Evolutionary conservation across 139 green algal genomes (phyloP).

Genomic region (Pleodorina starrii): DNA sequence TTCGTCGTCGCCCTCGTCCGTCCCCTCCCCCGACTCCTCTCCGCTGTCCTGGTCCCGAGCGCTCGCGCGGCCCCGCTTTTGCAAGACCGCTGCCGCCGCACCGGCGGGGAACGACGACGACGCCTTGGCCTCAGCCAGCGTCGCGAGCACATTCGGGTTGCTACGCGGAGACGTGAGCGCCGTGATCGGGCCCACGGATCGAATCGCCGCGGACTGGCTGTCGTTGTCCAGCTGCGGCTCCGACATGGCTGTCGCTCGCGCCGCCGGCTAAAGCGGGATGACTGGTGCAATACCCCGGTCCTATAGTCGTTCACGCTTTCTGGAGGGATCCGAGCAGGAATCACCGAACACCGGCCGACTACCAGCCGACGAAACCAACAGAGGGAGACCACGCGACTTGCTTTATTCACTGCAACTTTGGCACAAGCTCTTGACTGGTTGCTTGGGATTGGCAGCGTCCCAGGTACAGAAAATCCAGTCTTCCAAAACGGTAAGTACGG

Average conservation of each 20-base stretch:
- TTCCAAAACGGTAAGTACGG: too few relatives aligned
- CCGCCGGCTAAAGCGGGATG: not conserved
- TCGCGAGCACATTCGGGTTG: not conserved
- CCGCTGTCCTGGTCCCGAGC: not conserved
- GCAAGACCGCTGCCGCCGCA: not conserved
- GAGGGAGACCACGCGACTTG: too few relatives aligned
- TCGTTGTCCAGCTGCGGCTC: not conserved
- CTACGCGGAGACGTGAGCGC: not conserved
- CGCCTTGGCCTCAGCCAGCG: constrained; percentile 1
- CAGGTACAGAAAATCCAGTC: too few relatives aligned
- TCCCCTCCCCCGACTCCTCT: not conserved
- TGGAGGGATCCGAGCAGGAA: not conserved
- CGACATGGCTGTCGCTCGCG: not conserved
- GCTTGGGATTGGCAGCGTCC: too few relatives aligned
- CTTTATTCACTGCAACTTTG: too few relatives aligned
- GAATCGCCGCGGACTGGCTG: not conserved
- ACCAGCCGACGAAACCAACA: too few relatives aligned
- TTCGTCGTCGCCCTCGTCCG: constrained; percentile 5
- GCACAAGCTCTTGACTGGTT: too few relatives aligned
- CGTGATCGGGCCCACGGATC: not conserved
- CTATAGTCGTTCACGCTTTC: too few relatives aligned
- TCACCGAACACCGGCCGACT: too few relatives aligned
- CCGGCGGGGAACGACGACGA: not conserved
- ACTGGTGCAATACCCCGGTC: too few relatives aligned
- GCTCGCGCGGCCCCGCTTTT: not conserved